Percentiles rank a stretch among this genome's conserved stretches.
Evolutionary conservation across 2,329 filamentous ascomycete genomes (phyloP).

Genomic region (Hypoxylon sp.): DNA sequence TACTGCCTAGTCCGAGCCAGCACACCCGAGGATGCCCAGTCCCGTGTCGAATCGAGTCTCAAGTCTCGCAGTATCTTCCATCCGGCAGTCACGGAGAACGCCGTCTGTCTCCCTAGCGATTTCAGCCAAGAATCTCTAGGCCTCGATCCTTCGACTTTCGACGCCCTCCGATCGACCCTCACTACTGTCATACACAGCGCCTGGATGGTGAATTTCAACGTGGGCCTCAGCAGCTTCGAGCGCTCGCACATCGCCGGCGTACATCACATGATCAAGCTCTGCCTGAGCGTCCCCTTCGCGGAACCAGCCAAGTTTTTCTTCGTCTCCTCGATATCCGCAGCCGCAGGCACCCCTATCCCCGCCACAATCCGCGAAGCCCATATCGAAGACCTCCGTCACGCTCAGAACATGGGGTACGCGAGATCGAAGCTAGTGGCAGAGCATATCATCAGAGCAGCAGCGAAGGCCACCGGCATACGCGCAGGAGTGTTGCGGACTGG

Average conservation of each 20-base stretch:
- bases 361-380: conserved; percentile 54
- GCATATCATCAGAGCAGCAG: conserved; percentile 55
- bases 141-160: conserved; percentile 48
- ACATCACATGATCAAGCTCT: conserved; percentile 59
- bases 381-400: conserved; percentile 53
- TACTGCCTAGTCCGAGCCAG: conserved; percentile 63
- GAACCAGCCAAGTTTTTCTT: conserved; percentile 58
- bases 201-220: conserved; percentile 69
- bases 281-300: conserved; percentile 50
- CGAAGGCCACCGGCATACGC: conserved; percentile 48
- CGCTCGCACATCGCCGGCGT: conserved; percentile 59
- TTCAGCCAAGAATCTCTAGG: conserved; percentile 58
- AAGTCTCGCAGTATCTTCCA: conserved; percentile 54
- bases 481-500: conserved; percentile 57
- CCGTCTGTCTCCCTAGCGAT: conserved; percentile 57
- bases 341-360: conserved; percentile 54
- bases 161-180: conserved; percentile 50
- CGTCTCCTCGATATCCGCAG: conserved; percentile 60
- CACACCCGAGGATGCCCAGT: conserved; percentile 50
- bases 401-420: conserved; percentile 65
- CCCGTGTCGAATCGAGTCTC: conserved; percentile 50
- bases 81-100: conserved; percentile 51
- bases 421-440: conserved; percentile 64
- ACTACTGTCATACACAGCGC: conserved; percentile 63
- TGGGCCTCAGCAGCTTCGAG: conserved; percentile 62